These are phyloP conservation scores for Sarocladiaceae sp. DNA, from an alignment of 2,329 filamentous ascomycete species.

Conservation along the genomic window DNA sequence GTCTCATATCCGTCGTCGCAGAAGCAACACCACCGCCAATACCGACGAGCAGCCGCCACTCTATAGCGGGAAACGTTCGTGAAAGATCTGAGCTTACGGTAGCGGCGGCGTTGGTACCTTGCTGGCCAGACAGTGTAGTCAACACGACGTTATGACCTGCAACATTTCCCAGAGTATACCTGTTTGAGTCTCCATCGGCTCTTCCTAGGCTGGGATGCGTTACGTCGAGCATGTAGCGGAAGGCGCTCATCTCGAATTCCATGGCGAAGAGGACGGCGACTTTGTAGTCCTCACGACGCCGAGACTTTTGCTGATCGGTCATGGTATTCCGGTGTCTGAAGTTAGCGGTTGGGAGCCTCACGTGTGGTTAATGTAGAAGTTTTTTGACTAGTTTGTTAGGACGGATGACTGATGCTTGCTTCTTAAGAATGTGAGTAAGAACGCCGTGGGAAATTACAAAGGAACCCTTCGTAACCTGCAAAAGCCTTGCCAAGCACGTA, in stretches of 20 bases:
- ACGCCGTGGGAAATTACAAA: too few species aligned
- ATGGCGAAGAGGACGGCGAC: conserved; percentile 21
- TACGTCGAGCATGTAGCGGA: conserved; percentile 22
- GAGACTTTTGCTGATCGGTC: too few species aligned
- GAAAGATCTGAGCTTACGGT: conserved; percentile 19
- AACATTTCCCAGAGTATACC: conserved; percentile 19
- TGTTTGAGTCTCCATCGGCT: conserved; percentile 17
- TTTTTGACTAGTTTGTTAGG: too few species aligned
- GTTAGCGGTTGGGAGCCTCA: too few species aligned
- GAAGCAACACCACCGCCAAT: conserved; percentile 13
- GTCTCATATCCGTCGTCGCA: conserved; percentile 26
- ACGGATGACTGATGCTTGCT: too few species aligned
- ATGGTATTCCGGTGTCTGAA: too few species aligned
- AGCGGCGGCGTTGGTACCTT: conserved; percentile 21
- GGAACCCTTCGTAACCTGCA: too few species aligned
- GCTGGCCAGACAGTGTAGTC: conserved; percentile 18
- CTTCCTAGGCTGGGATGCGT: conserved; percentile 16
- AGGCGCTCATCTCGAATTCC: conserved; percentile 22
- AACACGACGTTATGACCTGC: conserved; percentile 19
- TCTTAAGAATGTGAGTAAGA: too few species aligned
- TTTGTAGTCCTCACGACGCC: too few species aligned
- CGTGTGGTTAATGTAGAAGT: too few species aligned
- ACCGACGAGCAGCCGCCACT: conserved; percentile 21
- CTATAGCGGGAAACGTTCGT: conserved; percentile 20
- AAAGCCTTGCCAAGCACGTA: too few species aligned